These are phyloP conservation scores for Ascoidea asiatica DNA, from an alignment of 805 yeast species.

Conservation along the genomic window DNA sequence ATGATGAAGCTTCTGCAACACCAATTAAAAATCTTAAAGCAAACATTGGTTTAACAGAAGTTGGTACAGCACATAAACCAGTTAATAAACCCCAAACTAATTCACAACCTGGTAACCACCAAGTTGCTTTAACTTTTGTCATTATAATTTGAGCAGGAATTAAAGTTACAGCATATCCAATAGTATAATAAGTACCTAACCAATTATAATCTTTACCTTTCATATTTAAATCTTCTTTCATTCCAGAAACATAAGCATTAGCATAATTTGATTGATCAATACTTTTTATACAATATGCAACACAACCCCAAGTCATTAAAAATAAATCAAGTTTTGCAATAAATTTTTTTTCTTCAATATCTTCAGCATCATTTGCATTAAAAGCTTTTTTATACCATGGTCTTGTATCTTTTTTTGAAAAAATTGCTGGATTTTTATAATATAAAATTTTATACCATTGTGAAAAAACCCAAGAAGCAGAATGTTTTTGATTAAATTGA, in stretches of 20 bases:
- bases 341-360: slow-evolving; percentile 19
- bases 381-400: too few species aligned
- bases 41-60: slow-evolving; percentile 34
- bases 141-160: slow-evolving; percentile 46
- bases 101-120: slow-evolving; percentile 41
- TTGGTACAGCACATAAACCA: slow-evolving; percentile 33
- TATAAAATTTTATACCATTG: too few species aligned
- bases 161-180: slow-evolving; percentile 50
- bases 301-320: slow-evolving; percentile 23
- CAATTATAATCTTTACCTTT: slow-evolving; percentile 34
- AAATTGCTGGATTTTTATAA: background rate
- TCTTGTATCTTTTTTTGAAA: too few species aligned
- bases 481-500: too few species aligned
- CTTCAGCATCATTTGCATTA: too few species aligned
- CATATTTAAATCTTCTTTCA: slow-evolving; percentile 42
- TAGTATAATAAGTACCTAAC: slow-evolving; percentile 40
- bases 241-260: slow-evolving; percentile 55
- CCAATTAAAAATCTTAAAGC: slow-evolving; percentile 50
- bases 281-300: slow-evolving; percentile 35
- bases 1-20: slow-evolving; percentile 44
- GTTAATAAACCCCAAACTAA: slow-evolving; percentile 45
- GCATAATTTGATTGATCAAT: slow-evolving; percentile 42
- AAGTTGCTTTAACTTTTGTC: slow-evolving; percentile 38
- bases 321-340: slow-evolving; percentile 26
- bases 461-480: too few species aligned